Evolutionary conservation across 257 asterid species (phyloP), one percentile per base, ranked within the genome.

Genomic region (Salvia miltiorrhiza): DNA sequence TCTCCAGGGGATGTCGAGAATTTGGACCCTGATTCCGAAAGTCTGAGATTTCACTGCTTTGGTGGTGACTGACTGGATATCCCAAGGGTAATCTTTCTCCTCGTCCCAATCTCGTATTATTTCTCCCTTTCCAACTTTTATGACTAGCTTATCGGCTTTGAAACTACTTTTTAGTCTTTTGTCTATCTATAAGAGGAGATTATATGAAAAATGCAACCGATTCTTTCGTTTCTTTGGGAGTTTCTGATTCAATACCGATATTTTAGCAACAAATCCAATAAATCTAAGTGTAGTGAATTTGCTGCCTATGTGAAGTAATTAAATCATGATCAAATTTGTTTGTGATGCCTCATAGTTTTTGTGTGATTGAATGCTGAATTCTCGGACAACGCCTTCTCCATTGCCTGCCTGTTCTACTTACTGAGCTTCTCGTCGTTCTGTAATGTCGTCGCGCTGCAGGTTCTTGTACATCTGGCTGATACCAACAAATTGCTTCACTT

Each of bases 1-100:
- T 44, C 50, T 73, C 69, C 83, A 90, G 93, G 83, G 76, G 82
- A 82, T 70, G 76, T 80, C 47, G 86, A 74, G 73, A 86, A 87
- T 81, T 70, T 86, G 74, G 85, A 77, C 63, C 77, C 81, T 59
- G 83, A 83, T 49, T 76, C 87, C 32, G 88, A 79, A 62, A 76
- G 78, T 79, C 73, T 85, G 79, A 73, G 78, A 69, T 85, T 67
- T 68, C 80, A 79, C 62, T 77, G 82, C 81, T 82, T 73, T 64
- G 87, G 84, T 47, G 81, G 80, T 12, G 83, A 85, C 73, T 90
- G 80, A 79, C 73, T 44, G 54, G 67, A 39, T 67, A 41, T 67
- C 73, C 54, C 73, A 62, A 59, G 4, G 70, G 83, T 79, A 78
- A 23, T 33, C 68, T 62, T 79, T 68, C 4, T 68, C 21, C 4